Percentiles rank a stretch among this genome's conserved stretches.
Evolutionary conservation across 2,329 filamentous ascomycete species (phyloP).

Genomic region (Colletotrichum simmondsii): DNA sequence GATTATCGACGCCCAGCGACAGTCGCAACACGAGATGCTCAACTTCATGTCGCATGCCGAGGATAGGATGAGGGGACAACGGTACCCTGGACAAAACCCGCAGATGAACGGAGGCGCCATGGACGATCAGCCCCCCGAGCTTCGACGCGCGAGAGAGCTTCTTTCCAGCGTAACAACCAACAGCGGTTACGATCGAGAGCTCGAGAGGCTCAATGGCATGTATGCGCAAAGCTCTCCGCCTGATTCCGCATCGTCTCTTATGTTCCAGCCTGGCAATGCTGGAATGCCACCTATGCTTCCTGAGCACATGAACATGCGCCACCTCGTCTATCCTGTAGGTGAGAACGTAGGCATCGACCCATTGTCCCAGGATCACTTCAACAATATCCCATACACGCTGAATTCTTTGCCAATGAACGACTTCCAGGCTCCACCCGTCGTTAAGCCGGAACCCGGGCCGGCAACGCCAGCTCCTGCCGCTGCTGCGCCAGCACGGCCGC

Average conservation of each 20-base stretch:
- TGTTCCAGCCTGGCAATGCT: constrained; percentile 62
- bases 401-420: constrained; percentile 65
- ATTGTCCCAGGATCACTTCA: constrained; percentile 92
- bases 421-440: constrained; percentile 45
- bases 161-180: constrained; percentile 64
- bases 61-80: constrained; percentile 54
- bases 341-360: constrained; percentile 93
- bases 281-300: constrained; percentile 55
- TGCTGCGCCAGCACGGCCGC: constrained; percentile 40
- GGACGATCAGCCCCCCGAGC: constrained; percentile 63
- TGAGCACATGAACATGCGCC: constrained; percentile 67
- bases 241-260: constrained; percentile 63
- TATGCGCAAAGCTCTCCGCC: constrained; percentile 63
- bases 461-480: constrained; percentile 33
- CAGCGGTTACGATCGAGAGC: constrained; percentile 62
- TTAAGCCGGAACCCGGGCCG: constrained; percentile 33
- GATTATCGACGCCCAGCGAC: constrained; percentile 67
- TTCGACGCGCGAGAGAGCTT: constrained; percentile 67
- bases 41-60: constrained; percentile 64
- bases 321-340: constrained; percentile 90
- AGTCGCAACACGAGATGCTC: constrained; percentile 68
- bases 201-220: constrained; percentile 65
- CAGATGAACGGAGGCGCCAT: constrained; percentile 50
- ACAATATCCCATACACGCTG: constrained; percentile 89
- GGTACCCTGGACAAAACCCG: constrained; percentile 49